These are phyloP conservation scores for Cubamyces sp. DNA, from an alignment of 768 basidiomycete species.

Conservation along the genomic window DNA sequence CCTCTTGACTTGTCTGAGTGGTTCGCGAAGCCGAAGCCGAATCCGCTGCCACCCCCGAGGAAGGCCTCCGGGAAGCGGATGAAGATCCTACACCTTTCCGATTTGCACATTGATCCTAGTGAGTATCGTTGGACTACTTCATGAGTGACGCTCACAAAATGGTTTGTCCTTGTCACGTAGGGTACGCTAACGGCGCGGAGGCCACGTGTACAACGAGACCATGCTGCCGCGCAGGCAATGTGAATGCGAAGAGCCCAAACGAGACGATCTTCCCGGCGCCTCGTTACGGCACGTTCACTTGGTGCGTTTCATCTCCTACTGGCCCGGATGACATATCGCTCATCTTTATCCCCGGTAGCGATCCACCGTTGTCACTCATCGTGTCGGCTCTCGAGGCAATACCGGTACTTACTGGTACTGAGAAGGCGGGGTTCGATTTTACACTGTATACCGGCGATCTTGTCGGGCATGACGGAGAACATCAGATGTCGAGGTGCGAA, in stretches of 20 bases:
- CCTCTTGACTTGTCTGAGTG: slow-evolving; percentile 66
- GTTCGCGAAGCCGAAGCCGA: slow-evolving; percentile 80
- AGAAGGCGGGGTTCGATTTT: slow-evolving; percentile 63
- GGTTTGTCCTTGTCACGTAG: slow-evolving; percentile 37
- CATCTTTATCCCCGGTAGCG: slow-evolving; percentile 40
- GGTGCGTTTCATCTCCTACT: slow-evolving; percentile 40
- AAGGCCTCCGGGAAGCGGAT: slow-evolving; percentile 64
- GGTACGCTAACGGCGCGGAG: slow-evolving; percentile 70
- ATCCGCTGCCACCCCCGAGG: slow-evolving; percentile 58
- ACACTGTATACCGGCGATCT: slow-evolving; percentile 76
- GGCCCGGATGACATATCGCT: not conserved
- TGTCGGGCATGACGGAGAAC: slow-evolving; percentile 70
- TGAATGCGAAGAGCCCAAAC: slow-evolving; percentile 55
- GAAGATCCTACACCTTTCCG: slow-evolving; percentile 78
- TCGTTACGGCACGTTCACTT: slow-evolving; percentile 65
- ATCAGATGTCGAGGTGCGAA: slow-evolving; percentile 60
- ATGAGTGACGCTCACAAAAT: not conserved
- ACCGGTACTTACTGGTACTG: slow-evolving; percentile 64
- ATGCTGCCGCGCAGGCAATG: slow-evolving; percentile 64
- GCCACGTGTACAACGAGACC: slow-evolving; percentile 69
- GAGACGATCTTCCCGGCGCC: slow-evolving; percentile 60
- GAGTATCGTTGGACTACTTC: slow-evolving; percentile 22
- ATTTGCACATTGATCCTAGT: slow-evolving; percentile 79
- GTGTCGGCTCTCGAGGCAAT: slow-evolving; percentile 67
- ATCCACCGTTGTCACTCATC: slow-evolving; percentile 64